Evolutionary conservation across 2,329 filamentous ascomycete species (phyloP), one percentile per base, ranked within the genome.

Genomic region (Periconia sp.): DNA sequence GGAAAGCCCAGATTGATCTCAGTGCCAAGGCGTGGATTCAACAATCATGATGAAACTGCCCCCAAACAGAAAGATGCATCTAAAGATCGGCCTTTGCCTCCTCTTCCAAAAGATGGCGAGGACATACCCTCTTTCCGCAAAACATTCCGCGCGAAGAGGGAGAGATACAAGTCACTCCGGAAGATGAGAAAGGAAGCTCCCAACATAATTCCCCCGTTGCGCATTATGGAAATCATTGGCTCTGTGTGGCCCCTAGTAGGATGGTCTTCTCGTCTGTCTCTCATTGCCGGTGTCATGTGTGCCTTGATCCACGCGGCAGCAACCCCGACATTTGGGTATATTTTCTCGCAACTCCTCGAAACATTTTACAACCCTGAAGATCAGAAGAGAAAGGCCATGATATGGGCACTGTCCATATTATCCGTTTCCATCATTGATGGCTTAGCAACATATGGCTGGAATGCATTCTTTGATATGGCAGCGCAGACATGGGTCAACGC

Each of bases 401-500:
- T 74, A 51, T 97, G 91, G 83, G 87, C 91, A 0, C 72, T 92
- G 14, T 77, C 79, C 1, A 85, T 97, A 6, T 74, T 93, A 0
- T 82, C 79, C 0, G 80, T 96, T 5, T 87, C 91, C 0, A 62
- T 86, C 13, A 66, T 81, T 0, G 91, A 96, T 59, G 88, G 85
- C 0, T 42, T 84, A 1, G 80, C 86, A 14, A 85, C 82, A 0
- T 93, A 87, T 41, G 69, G 81, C 0, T 85, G 87, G 54, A 85
- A 89, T 37, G 92, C 88, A 66, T 74, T 90, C 9, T 80, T 95
- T 6, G 91, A 96, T 59, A 76, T 79, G 23, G 84, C 81, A 13
- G 90, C 85, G 1, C 89, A 96, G 65, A 71, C 81, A 1, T 97
- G 93, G 93, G 81, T 92, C 14, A 86, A 93, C 62, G 74, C 75